Conservation (phyloP, 257 asterid genomes). For the Solanum etuberosum region DNA sequence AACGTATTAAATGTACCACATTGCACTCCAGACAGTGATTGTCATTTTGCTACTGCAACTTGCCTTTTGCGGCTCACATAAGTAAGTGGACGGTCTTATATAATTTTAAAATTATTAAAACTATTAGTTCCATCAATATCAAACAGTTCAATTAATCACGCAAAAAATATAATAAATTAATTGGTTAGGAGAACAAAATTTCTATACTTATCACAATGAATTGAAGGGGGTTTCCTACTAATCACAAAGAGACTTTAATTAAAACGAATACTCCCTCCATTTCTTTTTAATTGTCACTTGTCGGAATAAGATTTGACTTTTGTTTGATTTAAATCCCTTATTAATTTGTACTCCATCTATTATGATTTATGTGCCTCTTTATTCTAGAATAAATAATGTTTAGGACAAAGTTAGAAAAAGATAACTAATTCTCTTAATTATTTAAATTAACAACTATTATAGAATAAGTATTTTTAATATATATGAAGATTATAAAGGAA, state of each 20-base stretch:
- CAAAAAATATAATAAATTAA: not conserved
- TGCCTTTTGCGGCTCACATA: not conserved
- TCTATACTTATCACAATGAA: not conserved
- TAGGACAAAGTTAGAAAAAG: too few relatives aligned
- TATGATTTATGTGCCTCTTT: too few relatives aligned
- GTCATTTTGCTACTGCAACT: not conserved
- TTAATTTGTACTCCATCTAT: too few relatives aligned
- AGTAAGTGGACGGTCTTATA: not conserved
- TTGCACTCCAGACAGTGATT: not conserved
- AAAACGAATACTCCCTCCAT: not conserved
- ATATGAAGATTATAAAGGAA: not conserved
- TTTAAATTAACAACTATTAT: too few relatives aligned
- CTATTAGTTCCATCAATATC: not conserved
- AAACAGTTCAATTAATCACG: not conserved
- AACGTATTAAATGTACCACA: not conserved
- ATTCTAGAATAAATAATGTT: too few relatives aligned
- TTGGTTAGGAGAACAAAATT: not conserved
- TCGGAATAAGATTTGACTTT: too few relatives aligned
- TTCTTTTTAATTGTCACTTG: too few relatives aligned
- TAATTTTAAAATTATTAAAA: not conserved
- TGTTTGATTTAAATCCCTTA: too few relatives aligned
- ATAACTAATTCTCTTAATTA: too few relatives aligned
- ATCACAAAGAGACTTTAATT: not conserved
- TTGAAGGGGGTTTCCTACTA: not conserved
- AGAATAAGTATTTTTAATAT: too few relatives aligned